Evolutionary conservation across 805 yeast genomes (phyloP).

Genomic region (Candida corydali): DNA sequence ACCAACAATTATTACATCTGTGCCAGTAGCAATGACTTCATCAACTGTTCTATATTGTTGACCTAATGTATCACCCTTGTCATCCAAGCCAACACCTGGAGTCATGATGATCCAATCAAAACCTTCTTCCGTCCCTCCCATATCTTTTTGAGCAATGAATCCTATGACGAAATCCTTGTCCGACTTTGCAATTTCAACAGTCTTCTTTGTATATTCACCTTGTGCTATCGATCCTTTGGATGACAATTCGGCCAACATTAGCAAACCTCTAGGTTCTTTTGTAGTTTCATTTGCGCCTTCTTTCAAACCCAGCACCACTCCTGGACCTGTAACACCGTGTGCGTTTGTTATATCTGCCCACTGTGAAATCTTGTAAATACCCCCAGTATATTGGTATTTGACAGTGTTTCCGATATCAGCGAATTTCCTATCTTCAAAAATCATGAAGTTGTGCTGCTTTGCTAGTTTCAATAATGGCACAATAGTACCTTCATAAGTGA

Average conservation of each 20-base stretch:
- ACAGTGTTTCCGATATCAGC: slow-evolving; percentile 99
- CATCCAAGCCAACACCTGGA: slow-evolving; percentile 98
- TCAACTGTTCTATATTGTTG: slow-evolving; percentile 94
- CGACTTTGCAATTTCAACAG: slow-evolving; percentile 84
- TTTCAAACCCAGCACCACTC: slow-evolving; percentile 83
- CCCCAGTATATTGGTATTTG: slow-evolving; percentile 87
- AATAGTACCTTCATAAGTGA: slow-evolving; percentile 74
- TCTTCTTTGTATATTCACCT: slow-evolving; percentile 83
- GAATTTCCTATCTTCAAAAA: slow-evolving; percentile 96
- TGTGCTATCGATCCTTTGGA: slow-evolving; percentile 91
- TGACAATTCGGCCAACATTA: slow-evolving; percentile 94
- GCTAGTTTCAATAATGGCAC: slow-evolving; percentile 70
- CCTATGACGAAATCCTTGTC: slow-evolving; percentile 93
- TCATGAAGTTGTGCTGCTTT: slow-evolving; percentile 78
- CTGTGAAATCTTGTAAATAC: slow-evolving; percentile 79
- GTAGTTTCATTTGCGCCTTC: slow-evolving; percentile 73
- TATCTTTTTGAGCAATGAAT: slow-evolving; percentile 86
- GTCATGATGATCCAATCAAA: slow-evolving; percentile 97
- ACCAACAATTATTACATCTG: slow-evolving; percentile 96
- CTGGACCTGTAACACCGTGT: slow-evolving; percentile 94
- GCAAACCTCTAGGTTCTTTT: slow-evolving; percentile 76
- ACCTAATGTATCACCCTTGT: slow-evolving; percentile 92
- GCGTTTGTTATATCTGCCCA: slow-evolving; percentile 99
- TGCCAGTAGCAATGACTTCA: slow-evolving; percentile 79
- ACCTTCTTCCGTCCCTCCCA: slow-evolving; percentile 79